Percentiles rank a stretch among this genome's conserved stretches.
These are phyloP conservation scores for Talaromyces rugulosus DNA, from an alignment of 2,329 filamentous ascomycete genomes.

Conservation along the genomic window DNA sequence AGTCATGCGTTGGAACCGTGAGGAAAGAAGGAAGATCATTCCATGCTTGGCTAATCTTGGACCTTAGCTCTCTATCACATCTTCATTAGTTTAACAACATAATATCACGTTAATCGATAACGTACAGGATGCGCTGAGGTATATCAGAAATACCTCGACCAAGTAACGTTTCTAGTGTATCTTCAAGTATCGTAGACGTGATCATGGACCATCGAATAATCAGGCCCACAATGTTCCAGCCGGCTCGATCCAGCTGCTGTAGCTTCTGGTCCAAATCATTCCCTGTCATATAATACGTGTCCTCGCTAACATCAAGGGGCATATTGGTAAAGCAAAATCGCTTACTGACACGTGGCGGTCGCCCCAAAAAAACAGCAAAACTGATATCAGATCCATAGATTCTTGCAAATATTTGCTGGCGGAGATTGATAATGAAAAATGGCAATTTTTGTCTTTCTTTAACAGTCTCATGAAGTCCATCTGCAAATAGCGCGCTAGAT, in stretches of 20 bases:
- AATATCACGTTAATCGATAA: no score
- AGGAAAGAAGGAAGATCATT: constrained; percentile 9
- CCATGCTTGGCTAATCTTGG: constrained; percentile 11
- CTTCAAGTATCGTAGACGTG: constrained; percentile 11
- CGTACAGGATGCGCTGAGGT: constrained; percentile 9
- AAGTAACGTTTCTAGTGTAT: constrained; percentile 10
- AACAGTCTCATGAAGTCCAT: constrained; percentile 9
- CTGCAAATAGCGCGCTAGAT: constrained; percentile 10
- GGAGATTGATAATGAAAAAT: constrained; percentile 8
- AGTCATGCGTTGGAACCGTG: background rate
- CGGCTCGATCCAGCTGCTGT: constrained; percentile 4
- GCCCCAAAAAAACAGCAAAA: constrained; percentile 12
- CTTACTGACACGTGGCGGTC: constrained; percentile 11
- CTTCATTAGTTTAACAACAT: no score
- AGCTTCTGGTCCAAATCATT: constrained; percentile 4
- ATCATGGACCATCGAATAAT: constrained; percentile 11
- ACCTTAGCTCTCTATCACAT: constrained; percentile 9
- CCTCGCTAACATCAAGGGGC: constrained; percentile 11
- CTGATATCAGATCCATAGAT: constrained; percentile 13
- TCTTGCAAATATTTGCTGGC: constrained; percentile 11
- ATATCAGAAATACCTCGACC: constrained; percentile 7
- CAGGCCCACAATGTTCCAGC: constrained; percentile 9
- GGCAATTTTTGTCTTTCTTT: constrained; percentile 8
- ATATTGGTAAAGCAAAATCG: constrained; percentile 10
- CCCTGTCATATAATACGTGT: constrained; percentile 4